Percentiles rank a stretch among this genome's conserved stretches.
Conservation (phyloP, 2,329 filamentous ascomycete species). For the Monilinia fructigena region DNA sequence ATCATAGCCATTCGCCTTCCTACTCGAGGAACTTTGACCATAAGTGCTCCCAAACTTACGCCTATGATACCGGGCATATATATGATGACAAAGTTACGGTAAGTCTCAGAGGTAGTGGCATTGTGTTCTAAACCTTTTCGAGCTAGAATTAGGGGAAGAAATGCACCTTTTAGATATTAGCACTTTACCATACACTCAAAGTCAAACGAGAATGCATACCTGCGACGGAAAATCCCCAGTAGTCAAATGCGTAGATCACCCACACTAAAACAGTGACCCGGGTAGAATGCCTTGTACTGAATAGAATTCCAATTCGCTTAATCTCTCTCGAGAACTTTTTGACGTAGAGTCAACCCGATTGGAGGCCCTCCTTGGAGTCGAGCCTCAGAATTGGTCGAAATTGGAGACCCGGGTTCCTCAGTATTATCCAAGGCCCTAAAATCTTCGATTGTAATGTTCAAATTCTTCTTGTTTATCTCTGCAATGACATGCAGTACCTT, state of each 20-base stretch:
- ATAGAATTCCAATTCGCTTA: slow-evolving; percentile 47
- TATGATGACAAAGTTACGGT: slow-evolving; percentile 42
- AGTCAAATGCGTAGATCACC: slow-evolving; percentile 52
- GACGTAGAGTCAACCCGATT: background rate
- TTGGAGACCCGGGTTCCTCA: background rate
- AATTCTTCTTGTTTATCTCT: slow-evolving; percentile 44
- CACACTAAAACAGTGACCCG: slow-evolving; percentile 49
- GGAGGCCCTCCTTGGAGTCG: background rate
- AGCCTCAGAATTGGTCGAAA: background rate
- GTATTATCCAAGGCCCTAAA: background rate
- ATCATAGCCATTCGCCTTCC: slow-evolving; percentile 38
- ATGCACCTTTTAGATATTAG: slow-evolving; percentile 42
- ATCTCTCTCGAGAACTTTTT: slow-evolving; percentile 38
- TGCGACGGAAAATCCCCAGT: slow-evolving; percentile 46
- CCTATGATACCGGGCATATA: slow-evolving; percentile 41
- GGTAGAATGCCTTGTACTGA: slow-evolving; percentile 44
- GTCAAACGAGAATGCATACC: slow-evolving; percentile 41
- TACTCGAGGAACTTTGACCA: slow-evolving; percentile 29
- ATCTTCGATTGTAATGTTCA: slow-evolving; percentile 21
- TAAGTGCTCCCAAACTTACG: slow-evolving; percentile 30
- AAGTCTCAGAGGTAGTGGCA: slow-evolving; percentile 37
- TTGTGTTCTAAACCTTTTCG: slow-evolving; percentile 35
- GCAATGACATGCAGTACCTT: slow-evolving; percentile 55
- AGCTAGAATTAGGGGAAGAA: slow-evolving; percentile 40
- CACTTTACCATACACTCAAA: slow-evolving; percentile 20